Percentiles rank a stretch among this genome's conserved stretches.
Conservation (phyloP, 2,329 filamentous ascomycete species). For the Aspergillus novofumigatus region DNA sequence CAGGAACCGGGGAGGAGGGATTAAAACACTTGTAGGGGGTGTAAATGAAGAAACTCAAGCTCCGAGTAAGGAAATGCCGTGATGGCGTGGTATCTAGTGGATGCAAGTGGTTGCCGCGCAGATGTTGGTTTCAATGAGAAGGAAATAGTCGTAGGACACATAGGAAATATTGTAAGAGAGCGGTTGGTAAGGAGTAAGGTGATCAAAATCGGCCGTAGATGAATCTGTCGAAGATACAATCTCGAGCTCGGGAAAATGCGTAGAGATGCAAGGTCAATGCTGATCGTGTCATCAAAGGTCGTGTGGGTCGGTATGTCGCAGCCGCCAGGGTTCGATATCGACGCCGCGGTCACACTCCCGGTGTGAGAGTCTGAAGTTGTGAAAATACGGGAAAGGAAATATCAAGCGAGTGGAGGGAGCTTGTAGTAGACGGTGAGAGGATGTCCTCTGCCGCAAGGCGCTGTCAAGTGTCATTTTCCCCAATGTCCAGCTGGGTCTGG, state of each 20-base stretch:
- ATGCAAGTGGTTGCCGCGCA: conserved; percentile 4
- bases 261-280: background rate
- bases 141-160: conserved; percentile 15
- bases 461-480: background rate
- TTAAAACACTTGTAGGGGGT: background rate
- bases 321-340: background rate
- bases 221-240: background rate
- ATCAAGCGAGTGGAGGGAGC: conserved; percentile 18
- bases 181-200: conserved; percentile 10
- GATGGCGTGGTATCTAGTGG: conserved; percentile 17
- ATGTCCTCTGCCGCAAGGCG: background rate
- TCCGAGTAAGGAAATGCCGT: conserved; percentile 24
- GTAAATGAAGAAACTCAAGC: conserved; percentile 3
- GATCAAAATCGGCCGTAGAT: conserved; percentile 1
- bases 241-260: background rate
- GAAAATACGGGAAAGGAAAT: conserved; percentile 9
- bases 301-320: background rate
- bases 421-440: conserved; percentile 1
- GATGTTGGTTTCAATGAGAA: conserved; percentile 13
- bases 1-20: conserved; percentile 23
- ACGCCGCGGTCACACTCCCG: conserved; percentile 7
- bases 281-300: background rate
- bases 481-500: background rate
- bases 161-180: conserved; percentile 17
- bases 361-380: background rate